Conservation (phyloP, 371 early-diverging fungal species). For the Mortierella sp. region DNA sequence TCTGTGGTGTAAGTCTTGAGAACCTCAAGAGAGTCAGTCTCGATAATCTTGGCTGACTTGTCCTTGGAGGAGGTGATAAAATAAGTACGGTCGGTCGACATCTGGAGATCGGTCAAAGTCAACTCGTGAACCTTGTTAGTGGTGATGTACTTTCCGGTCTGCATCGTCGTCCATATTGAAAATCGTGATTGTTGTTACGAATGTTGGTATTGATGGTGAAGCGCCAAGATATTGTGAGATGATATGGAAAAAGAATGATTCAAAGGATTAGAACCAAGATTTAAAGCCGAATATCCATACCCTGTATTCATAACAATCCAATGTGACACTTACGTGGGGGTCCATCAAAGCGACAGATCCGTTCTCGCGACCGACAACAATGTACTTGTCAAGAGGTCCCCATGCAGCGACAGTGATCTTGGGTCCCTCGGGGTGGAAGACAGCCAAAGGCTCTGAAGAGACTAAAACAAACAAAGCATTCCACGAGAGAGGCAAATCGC, state of each 20-base stretch:
- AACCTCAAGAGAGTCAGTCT: conserved; percentile 84
- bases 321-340: conserved; percentile 65
- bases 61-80: conserved; percentile 99
- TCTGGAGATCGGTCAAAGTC: conserved; percentile 95
- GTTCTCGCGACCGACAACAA: conserved; percentile 94
- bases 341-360: conserved; percentile 92
- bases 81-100: conserved; percentile 92
- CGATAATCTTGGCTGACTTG: conserved; percentile 92
- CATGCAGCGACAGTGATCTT: conserved; percentile 96
- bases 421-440: conserved; percentile 74
- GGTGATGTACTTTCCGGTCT: conserved; percentile 76
- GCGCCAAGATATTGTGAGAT: not conserved
- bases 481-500: no score
- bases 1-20: conserved; percentile 93
- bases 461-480: conserved; percentile 54
- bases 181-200: not conserved
- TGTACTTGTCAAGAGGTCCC: conserved; percentile 91
- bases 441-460: conserved; percentile 81
- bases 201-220: no score
- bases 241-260: not conserved
- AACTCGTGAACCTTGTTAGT: conserved; percentile 74
- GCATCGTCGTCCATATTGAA: not conserved
- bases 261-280: not conserved
- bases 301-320: not conserved
- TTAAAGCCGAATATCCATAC: not conserved